phyloP scores from a whole-genome alignment of 768 basidiomycete species.

The Tylopilus vinaceipallidus region DNA sequence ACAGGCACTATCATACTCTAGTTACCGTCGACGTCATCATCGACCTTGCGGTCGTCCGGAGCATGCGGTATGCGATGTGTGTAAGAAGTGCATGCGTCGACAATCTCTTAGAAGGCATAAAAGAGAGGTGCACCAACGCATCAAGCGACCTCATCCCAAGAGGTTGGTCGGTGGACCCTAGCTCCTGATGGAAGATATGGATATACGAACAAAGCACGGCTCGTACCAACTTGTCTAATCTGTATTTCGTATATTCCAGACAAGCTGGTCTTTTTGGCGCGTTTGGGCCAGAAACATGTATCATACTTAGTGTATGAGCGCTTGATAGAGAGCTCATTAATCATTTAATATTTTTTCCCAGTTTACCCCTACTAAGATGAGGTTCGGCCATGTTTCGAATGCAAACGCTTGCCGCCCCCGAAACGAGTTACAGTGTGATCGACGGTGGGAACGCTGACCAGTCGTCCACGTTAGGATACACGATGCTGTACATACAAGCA shows the following conservation, averaged over 20 bases:
- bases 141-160: constrained; percentile 14
- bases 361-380: constrained; percentile 1
- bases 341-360: background rate
- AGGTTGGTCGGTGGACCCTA: background rate
- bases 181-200: too few species aligned
- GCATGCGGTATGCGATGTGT: constrained; percentile 2
- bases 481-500: background rate
- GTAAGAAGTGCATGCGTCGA: constrained; percentile 14
- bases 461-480: background rate
- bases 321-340: background rate
- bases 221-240: background rate
- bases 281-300: background rate
- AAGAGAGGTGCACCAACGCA: constrained; percentile 16
- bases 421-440: constrained; percentile 4
- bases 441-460: background rate
- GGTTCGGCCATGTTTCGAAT: background rate
- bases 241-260: background rate
- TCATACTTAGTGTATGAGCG: background rate
- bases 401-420: background rate
- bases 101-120: constrained; percentile 21
- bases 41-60: background rate
- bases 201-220: constrained; percentile 7
- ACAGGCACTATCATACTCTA: constrained; percentile 1
- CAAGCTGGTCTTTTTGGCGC: background rate
- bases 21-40: constrained; percentile 1